phyloP scores from a whole-genome alignment of 1,284 basidiomycete genomes.

The Takashimella koratensis region DNA sequence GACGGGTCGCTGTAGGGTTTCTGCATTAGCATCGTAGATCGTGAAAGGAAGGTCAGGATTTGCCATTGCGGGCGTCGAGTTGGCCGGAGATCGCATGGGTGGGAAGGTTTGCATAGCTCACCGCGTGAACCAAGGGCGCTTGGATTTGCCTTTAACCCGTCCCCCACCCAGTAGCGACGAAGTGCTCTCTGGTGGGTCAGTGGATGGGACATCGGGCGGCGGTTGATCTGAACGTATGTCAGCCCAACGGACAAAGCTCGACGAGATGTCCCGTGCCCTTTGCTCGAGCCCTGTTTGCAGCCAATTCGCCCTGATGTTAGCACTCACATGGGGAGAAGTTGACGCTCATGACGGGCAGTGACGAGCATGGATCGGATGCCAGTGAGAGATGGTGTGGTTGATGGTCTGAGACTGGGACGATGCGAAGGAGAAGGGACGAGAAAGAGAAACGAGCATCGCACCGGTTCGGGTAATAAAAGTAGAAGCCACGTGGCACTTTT shows the following conservation, averaged over 20 bases:
- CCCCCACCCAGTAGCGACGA: slow-evolving; percentile 21
- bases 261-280: too few relatives aligned
- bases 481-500: too few relatives aligned
- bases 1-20: slow-evolving; percentile 36
- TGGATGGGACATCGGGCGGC: slow-evolving; percentile 44
- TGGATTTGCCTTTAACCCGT: slow-evolving; percentile 38
- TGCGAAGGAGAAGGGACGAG: not conserved
- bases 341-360: slow-evolving; percentile 5
- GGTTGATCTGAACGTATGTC: slow-evolving; percentile 38
- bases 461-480: not conserved
- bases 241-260: too few relatives aligned
- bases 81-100: too few relatives aligned
- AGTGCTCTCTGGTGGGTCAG: slow-evolving; percentile 27
- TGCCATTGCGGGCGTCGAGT: too few relatives aligned
- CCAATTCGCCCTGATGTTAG: too few relatives aligned
- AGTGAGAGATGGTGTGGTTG: too few relatives aligned
- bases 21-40: slow-evolving; percentile 50
- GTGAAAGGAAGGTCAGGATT: slow-evolving; percentile 28
- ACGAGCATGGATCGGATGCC: too few relatives aligned
- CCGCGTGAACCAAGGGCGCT: slow-evolving; percentile 61
- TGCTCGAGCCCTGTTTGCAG: too few relatives aligned
- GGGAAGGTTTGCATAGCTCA: slow-evolving; percentile 34
- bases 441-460: not conserved
- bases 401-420: not conserved
- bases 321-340: slow-evolving; percentile 38